Percentiles rank a stretch among this genome's conserved stretches.
These are phyloP conservation scores for Botrytis hyacinthi DNA, from an alignment of 2,329 filamentous ascomycete genomes.

Conservation along the genomic window DNA sequence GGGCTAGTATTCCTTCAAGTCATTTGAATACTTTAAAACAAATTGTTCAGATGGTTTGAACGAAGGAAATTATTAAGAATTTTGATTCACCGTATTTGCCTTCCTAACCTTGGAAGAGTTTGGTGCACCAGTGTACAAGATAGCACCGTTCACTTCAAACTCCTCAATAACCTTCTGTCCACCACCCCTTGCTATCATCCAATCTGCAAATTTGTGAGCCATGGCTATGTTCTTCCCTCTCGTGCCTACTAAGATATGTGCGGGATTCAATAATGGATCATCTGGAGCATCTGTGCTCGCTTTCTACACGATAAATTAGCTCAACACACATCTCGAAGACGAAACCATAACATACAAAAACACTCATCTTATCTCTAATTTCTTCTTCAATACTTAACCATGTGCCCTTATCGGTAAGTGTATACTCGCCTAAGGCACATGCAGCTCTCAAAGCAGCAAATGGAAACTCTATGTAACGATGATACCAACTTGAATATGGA, in stretches of 20 bases:
- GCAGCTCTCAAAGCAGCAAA: constrained; percentile 47
- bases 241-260: constrained; percentile 43
- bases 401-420: constrained; percentile 48
- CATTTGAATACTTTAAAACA: neutral
- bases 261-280: constrained; percentile 46
- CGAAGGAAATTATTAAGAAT: neutral
- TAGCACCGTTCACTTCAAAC: constrained; percentile 42
- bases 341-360: constrained; percentile 37
- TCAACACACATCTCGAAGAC: neutral
- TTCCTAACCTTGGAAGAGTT: neutral
- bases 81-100: neutral
- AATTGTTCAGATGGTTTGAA: neutral
- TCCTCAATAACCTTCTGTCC: constrained; percentile 42
- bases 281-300: constrained; percentile 39
- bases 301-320: constrained; percentile 32
- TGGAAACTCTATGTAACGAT: constrained; percentile 47
- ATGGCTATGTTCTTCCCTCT: constrained; percentile 40
- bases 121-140: constrained; percentile 42
- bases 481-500: constrained; percentile 48
- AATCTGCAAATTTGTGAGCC: constrained; percentile 42
- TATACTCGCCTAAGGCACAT: constrained; percentile 46
- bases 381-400: constrained; percentile 42
- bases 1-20: neutral
- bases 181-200: constrained; percentile 40
- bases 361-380: constrained; percentile 39